Conservation (phyloP, 2,329 filamentous ascomycete species). For the Neoascochyta sp. region DNA sequence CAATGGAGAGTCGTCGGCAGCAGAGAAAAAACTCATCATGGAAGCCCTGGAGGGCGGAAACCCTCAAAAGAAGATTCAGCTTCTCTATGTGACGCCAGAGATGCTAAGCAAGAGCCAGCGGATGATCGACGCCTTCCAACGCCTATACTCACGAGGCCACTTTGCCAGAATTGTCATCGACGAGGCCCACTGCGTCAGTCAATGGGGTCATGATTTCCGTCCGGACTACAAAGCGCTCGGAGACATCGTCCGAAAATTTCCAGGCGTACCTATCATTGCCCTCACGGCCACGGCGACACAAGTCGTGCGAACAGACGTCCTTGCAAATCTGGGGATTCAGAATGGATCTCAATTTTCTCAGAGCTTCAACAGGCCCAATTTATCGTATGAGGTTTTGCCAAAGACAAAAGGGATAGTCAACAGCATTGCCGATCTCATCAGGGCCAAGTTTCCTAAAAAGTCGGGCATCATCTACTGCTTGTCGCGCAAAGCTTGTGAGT, state of each 20-base stretch:
- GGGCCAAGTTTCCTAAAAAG: constrained; percentile 62
- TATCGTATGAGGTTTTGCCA: constrained; percentile 77
- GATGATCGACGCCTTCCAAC: constrained; percentile 63
- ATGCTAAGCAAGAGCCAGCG: constrained; percentile 81
- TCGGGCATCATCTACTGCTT: constrained; percentile 93
- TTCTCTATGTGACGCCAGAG: constrained; percentile 94
- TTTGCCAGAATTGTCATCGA: constrained; percentile 93
- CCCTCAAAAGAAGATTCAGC: constrained; percentile 73
- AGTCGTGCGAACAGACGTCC: constrained; percentile 87
- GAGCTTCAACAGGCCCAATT: constrained; percentile 95
- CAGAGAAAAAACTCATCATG: constrained; percentile 65
- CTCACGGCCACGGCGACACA: constrained; percentile 92
- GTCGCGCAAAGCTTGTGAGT: constrained; percentile 77
- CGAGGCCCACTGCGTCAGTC: constrained; percentile 98
- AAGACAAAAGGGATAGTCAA: constrained; percentile 62
- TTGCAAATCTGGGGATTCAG: constrained; percentile 81
- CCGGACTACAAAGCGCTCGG: constrained; percentile 91
- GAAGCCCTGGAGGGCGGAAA: constrained; percentile 58
- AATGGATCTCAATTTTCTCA: constrained; percentile 77
- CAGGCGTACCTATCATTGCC: constrained; percentile 84
- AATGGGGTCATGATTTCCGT: constrained; percentile 98
- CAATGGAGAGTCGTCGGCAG: constrained; percentile 68
- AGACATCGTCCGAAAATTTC: constrained; percentile 66
- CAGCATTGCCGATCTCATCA: constrained; percentile 64
- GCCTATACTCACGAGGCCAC: constrained; percentile 65